A percentile compares a stretch with the other conserved stretches of the same genome.
phyloP scores from a whole-genome alignment of 129 eudicot species.

The Saussurea involucrata region DNA sequence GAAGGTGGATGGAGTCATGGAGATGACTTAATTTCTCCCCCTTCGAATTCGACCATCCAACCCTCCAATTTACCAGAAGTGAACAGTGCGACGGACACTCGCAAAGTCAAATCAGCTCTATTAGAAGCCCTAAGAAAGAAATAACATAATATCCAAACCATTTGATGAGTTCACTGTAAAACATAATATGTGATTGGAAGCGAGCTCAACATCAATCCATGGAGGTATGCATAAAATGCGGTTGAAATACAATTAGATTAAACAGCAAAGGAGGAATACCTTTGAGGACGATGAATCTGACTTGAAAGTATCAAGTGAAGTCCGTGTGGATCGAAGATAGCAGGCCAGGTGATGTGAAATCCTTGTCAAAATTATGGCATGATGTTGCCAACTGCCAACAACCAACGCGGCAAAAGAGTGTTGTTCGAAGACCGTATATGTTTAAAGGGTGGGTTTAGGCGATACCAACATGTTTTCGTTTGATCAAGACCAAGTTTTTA shows the following conservation, averaged over 20 bases:
- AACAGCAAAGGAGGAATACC: not conserved
- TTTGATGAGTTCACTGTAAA: not conserved
- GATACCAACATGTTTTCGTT: too few species aligned
- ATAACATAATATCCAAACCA: not conserved
- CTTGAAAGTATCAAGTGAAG: not conserved
- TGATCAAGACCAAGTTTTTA: too few species aligned
- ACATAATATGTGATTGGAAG: not conserved
- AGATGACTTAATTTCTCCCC: not conserved
- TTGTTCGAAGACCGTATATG: not conserved
- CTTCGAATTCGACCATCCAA: not conserved
- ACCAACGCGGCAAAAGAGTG: not conserved
- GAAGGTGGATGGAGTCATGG: not conserved
- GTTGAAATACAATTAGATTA: conserved; percentile 1
- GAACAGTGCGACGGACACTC: not conserved
- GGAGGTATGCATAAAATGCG: not conserved
- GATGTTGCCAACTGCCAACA: conserved; percentile 2
- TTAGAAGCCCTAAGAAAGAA: conserved; percentile 16
- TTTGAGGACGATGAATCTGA: conserved; percentile 6
- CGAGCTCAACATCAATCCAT: conserved; percentile 6
- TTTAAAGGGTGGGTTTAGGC: too few species aligned
- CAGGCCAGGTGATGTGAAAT: not conserved
- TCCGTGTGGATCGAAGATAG: conserved; percentile 9
- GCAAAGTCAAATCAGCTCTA: not conserved
- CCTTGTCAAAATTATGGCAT: not conserved
- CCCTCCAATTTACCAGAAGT: not conserved